Percentiles rank a stretch among this genome's conserved stretches.
These are phyloP conservation scores for Candida corydali DNA, from an alignment of 805 yeast species.

Conservation along the genomic window DNA sequence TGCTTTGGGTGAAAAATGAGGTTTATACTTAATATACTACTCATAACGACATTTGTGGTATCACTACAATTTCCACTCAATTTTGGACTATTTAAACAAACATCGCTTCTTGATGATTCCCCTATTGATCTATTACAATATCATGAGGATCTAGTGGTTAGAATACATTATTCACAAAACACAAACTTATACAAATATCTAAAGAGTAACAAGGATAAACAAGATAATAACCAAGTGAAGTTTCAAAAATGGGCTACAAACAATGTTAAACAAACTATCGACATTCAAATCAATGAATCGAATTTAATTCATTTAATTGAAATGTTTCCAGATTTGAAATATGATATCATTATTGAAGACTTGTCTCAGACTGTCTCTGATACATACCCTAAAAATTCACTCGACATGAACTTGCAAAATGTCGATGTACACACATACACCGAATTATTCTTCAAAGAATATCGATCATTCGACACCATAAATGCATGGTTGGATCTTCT, in stretches of 20 bases:
- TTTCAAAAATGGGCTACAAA: constrained; percentile 46
- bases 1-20: no score
- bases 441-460: constrained; percentile 67
- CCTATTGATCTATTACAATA: constrained; percentile 43
- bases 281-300: constrained; percentile 18
- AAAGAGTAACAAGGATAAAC: background rate
- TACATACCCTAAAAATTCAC: constrained; percentile 41
- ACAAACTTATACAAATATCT: constrained; percentile 17
- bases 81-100: background rate
- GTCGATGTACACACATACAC: constrained; percentile 16
- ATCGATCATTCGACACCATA: constrained; percentile 63
- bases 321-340: constrained; percentile 16
- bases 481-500: constrained; percentile 68
- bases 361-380: constrained; percentile 54
- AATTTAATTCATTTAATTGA: constrained; percentile 19
- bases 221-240: constrained; percentile 12
- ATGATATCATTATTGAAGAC: constrained; percentile 49
- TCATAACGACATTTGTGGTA: background rate
- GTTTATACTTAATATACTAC: background rate
- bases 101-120: constrained; percentile 7
- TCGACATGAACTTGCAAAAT: background rate
- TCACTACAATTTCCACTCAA: constrained; percentile 3
- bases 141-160: constrained; percentile 39
- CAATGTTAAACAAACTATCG: constrained; percentile 12
- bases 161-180: constrained; percentile 32